A percentile compares a stretch with the other conserved stretches of the same genome.
These are phyloP conservation scores for Fusarium mangiferae DNA, from an alignment of 2,329 filamentous ascomycete species.

Conservation along the genomic window DNA sequence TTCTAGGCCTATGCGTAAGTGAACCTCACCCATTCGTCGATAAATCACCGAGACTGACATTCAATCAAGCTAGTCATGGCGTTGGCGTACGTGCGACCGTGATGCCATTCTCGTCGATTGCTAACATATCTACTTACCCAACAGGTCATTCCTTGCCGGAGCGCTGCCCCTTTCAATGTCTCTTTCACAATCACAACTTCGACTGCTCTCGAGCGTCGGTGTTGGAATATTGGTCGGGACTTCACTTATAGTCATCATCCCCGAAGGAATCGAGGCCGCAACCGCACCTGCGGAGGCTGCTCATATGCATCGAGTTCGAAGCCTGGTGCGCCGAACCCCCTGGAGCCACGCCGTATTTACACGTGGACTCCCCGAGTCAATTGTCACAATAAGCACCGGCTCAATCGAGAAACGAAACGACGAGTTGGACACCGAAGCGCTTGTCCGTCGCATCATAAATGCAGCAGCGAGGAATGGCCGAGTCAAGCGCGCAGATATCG, in stretches of 20 bases:
- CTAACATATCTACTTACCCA: conserved; percentile 32
- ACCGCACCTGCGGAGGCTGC: conserved; percentile 65
- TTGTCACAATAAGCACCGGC: conserved; percentile 30
- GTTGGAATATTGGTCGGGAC: conserved; percentile 95
- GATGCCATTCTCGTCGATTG: conserved; percentile 24
- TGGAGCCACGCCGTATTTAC: conserved; percentile 43
- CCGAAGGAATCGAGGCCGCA: conserved; percentile 92
- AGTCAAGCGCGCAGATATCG: conserved; percentile 24
- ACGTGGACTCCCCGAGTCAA: conserved; percentile 40
- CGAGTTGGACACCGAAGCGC: conserved; percentile 19
- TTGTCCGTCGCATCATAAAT: conserved; percentile 30
- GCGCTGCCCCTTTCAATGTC: conserved; percentile 89
- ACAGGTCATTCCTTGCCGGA: conserved; percentile 92
- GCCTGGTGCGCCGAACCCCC: conserved; percentile 48
- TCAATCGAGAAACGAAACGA: conserved; percentile 7
- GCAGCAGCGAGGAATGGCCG: background rate
- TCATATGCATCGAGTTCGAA: conserved; percentile 52
- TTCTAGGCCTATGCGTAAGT: conserved; percentile 56
- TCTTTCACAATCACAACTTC: conserved; percentile 85
- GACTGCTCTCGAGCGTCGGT: conserved; percentile 90
- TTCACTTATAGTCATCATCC: conserved; percentile 95
- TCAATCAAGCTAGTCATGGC: conserved; percentile 64
- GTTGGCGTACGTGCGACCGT: conserved; percentile 60
- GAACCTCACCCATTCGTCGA: background rate
- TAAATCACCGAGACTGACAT: conserved; percentile 36